Base-by-base conservation (phyloP, 2,329 filamentous ascomycete species). In the Cercospora sp. region DNA sequence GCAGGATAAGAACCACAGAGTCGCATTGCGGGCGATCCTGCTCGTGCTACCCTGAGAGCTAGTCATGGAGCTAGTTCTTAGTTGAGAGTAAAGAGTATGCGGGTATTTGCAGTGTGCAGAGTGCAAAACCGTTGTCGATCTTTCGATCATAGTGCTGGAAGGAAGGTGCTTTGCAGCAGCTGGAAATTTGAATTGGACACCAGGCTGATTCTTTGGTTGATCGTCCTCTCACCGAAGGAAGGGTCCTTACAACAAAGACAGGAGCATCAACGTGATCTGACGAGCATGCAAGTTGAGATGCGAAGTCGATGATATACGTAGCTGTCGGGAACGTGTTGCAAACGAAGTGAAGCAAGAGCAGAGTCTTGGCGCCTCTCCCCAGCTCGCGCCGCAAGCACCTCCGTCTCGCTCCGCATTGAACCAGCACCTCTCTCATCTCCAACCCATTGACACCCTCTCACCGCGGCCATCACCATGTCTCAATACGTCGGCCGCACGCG, bases 401-500 rank as follows among this genome's bases (percentile, higher is more conserved):
- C 48, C 48, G 48, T 55, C 48, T 55, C 23, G 48, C 48, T 55
- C 48, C 48, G 48, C 48, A 55, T 30, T 28, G 48, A 55, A 28
- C 20, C 23, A 55, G 48, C 48, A 55, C 23, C 12, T 55, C 48
- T 55, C 1, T 23, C 48, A 55, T 16, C 23, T 55, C 23, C 48
- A 55, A 0, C 23, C 23, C 48, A 28, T 30, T 30, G 48, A 30
- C 23, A 53, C 5, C 42, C 23, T 59, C 55, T 5, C 55, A n/a
- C 30, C 5, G 55, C 30, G 16, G 30, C 16, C 36, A 40, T n/a
- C 75, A 81, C 67, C 68, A 94, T 94, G 91, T 94, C 91, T 74
- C 91, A 93, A 85, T 90, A 88, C 73, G 83, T 93, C 77, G 91
- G 91, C 76, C 33, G 75, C 98, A 98, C 95, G 69, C 92, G 92